These are phyloP conservation scores for Prunus mira DNA, from an alignment of 306 rosid species.

Conservation along the genomic window DNA sequence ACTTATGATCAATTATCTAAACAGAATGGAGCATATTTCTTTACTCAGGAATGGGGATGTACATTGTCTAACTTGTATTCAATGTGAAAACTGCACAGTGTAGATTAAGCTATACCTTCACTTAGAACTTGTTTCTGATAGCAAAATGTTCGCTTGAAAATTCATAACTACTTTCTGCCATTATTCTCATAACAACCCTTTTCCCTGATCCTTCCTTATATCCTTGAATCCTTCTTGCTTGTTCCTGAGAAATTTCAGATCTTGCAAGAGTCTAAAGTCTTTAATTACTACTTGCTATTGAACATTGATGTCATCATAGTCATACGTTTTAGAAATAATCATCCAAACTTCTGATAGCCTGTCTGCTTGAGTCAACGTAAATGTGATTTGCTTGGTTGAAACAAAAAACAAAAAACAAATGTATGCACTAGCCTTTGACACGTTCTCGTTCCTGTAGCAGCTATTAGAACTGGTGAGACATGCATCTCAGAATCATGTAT, in stretches of 20 bases:
- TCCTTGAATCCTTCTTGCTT: background rate
- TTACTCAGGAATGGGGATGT: background rate
- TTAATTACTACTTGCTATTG: background rate
- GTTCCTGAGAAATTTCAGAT: background rate
- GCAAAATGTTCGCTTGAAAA: background rate
- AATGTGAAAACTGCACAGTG: background rate
- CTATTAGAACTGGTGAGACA: background rate
- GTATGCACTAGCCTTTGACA: no score
- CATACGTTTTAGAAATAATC: background rate
- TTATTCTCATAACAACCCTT: background rate
- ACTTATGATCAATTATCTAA: background rate
- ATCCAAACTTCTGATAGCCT: background rate
- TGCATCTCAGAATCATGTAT: background rate
- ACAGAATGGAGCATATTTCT: background rate
- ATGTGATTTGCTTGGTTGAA: background rate
- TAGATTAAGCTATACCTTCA: background rate
- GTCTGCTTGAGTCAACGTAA: background rate
- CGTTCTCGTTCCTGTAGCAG: no score
- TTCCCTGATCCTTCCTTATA: background rate
- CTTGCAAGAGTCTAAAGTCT: background rate
- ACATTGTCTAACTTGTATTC: background rate
- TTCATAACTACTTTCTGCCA: background rate
- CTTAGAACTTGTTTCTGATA: background rate
- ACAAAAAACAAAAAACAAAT: no score
- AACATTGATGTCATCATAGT: background rate